A percentile compares a stretch with the other conserved stretches of the same genome.
Evolutionary conservation across 495 filamentous ascomycete genomes (phyloP).

Genomic region (Pseudomonodictys pantanalensis): DNA sequence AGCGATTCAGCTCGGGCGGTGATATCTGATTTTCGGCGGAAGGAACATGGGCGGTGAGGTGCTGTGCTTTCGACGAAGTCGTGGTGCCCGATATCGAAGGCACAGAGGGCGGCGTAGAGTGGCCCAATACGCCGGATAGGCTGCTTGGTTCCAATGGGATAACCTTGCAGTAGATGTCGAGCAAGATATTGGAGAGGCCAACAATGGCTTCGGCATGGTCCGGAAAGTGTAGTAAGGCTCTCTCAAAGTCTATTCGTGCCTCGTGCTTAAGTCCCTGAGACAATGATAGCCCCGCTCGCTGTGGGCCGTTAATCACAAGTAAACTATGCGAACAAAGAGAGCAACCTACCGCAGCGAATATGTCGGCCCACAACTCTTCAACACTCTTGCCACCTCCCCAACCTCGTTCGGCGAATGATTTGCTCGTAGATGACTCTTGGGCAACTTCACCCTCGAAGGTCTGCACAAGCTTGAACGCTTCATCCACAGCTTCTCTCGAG

Average conservation of each 20-base stretch:
- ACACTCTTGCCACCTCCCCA: slow-evolving; percentile 74
- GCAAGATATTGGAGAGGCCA: slow-evolving; percentile 74
- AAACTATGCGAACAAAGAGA: background rate
- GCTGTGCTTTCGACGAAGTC: slow-evolving; percentile 1
- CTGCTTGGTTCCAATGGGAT: slow-evolving; percentile 46
- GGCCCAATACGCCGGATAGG: background rate
- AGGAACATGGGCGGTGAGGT: slow-evolving; percentile 20
- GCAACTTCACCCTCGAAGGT: slow-evolving; percentile 53
- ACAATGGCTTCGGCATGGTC: slow-evolving; percentile 81
- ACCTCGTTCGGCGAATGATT: slow-evolving; percentile 56
- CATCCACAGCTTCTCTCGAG: slow-evolving; percentile 70
- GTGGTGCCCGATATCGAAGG: slow-evolving; percentile 4
- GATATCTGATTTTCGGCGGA: slow-evolving; percentile 41
- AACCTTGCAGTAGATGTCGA: slow-evolving; percentile 77
- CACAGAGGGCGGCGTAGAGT: background rate
- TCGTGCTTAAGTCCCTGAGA: slow-evolving; percentile 60
- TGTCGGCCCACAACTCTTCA: slow-evolving; percentile 77
- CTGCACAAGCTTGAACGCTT: slow-evolving; percentile 69
- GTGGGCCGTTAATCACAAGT: slow-evolving; percentile 39
- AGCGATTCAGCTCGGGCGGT: slow-evolving; percentile 65
- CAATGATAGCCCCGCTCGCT: slow-evolving; percentile 67
- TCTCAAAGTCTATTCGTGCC: slow-evolving; percentile 73
- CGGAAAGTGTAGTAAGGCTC: slow-evolving; percentile 67
- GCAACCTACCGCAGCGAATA: slow-evolving; percentile 64
- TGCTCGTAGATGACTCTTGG: slow-evolving; percentile 49